Conservation (phyloP, 2,329 filamentous ascomycete genomes). For the Aspergillus brasiliensis region DNA sequence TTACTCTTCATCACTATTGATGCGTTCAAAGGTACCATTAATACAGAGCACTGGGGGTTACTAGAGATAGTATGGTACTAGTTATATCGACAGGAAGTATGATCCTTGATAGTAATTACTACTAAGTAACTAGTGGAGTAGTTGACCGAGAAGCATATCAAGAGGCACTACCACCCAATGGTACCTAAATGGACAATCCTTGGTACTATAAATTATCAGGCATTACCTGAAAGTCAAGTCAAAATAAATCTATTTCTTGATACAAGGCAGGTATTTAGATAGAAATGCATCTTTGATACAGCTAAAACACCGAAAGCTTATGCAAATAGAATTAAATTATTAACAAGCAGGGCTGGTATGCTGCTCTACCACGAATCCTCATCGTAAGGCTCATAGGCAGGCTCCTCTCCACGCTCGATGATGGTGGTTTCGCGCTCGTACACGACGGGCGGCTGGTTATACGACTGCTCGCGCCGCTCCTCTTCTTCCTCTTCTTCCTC, state of each 20-base stretch:
- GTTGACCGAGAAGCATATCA: too few relatives aligned
- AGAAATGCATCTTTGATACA: background rate
- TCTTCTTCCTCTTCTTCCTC: conserved; percentile 6
- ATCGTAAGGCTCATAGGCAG: background rate
- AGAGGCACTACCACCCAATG: too few relatives aligned
- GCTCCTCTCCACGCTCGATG: conserved; percentile 1
- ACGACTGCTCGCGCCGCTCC: background rate
- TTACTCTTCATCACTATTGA: too few relatives aligned
- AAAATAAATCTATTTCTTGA: background rate
- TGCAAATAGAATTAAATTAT: background rate
- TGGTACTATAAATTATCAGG: too few relatives aligned
- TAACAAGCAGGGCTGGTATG: background rate
- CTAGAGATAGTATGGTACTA: too few relatives aligned
- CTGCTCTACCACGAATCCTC: conserved; percentile 4
- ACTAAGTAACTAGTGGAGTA: too few relatives aligned
- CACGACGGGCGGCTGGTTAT: background rate
- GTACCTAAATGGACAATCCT: too few relatives aligned
- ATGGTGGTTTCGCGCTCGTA: background rate
- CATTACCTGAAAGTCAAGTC: too few relatives aligned
- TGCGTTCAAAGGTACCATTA: too few relatives aligned
- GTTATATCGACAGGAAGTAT: too few relatives aligned
- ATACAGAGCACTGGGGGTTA: too few relatives aligned
- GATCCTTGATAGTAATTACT: too few relatives aligned
- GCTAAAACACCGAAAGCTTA: background rate
- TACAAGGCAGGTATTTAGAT: background rate